Evolutionary conservation across 495 filamentous ascomycete species (phyloP), one percentile per base, ranked within the genome.

Genomic region (Hyaloscypha variabilis): DNA sequence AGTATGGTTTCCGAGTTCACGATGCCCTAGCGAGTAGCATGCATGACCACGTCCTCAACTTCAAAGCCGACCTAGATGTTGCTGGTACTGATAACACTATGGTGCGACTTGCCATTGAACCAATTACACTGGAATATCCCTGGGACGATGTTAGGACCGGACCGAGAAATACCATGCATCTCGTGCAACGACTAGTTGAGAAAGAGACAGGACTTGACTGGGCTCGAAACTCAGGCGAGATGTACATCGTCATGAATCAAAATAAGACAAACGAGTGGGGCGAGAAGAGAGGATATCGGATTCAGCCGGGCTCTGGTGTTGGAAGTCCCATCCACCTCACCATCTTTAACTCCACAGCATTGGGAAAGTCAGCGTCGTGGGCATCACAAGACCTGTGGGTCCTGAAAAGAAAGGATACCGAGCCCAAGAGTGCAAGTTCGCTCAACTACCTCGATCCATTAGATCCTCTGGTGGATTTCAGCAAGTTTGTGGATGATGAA

Each of bases 41-140:
- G 79, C 85, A 88, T 72, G 83, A 85, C 67, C 85, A 88, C 64
- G 82, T 87, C 6, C 72, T 87, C 26, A 85, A 84, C 70, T 87
- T 79, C 76, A 86, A 87, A 72, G 78, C 77, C 51, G 85, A 86
- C 70, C 75, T 87, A 25, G 82, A 86, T 69, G 77, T 86, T 53
- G 73, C 78, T 11, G 85, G 83, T 39, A 74, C 73, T 25, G 70
- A 73, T 28, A 87, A 86, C 72, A 82, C 77, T 0, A 69, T 86
- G 50, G 70, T 80, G 68, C 75, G 79, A 25, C 73, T 77, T 59
- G 68, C 67, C 24, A 65, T 79, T 55, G 75, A 81, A 13, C 76
- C 81, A 17, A 72, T 71, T 13, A 71, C 71, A 11, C 66, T 70
- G 29, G 60, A 70, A 28, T 78, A 75, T 68, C 62, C 75, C 54